Evolutionary conservation across 75 land plant genomes (phyloP).

Genomic region (Cunninghamia lanceolata): DNA sequence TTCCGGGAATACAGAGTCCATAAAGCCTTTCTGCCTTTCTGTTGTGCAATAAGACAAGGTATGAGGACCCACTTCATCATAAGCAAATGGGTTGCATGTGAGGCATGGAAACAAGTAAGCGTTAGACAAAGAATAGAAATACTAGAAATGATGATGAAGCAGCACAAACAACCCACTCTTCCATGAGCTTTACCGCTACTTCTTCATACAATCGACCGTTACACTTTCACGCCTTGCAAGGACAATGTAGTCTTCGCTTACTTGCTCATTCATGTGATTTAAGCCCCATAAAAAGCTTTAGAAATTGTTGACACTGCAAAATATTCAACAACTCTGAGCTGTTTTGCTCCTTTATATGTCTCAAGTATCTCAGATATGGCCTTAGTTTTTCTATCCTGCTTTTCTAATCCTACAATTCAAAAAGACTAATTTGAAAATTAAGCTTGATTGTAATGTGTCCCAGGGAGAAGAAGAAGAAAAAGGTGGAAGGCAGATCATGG

Average conservation of each 20-base stretch:
- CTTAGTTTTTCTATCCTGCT: too few species aligned
- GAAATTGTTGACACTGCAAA: not conserved
- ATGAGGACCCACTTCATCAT: not conserved
- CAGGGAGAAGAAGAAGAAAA: not conserved
- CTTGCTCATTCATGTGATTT: not conserved
- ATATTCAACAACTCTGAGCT: not conserved
- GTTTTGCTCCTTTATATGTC: not conserved
- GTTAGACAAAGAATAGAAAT: not conserved
- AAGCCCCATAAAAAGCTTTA: not conserved
- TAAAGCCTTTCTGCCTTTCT: not conserved
- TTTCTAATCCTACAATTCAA: not conserved
- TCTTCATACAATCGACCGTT: not conserved
- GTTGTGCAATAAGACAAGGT: not conserved
- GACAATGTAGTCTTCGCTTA: not conserved
- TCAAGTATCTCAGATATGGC: too few species aligned
- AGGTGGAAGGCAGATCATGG: not conserved
- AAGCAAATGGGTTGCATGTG: not conserved
- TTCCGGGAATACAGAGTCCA: slow-evolving; percentile 1
- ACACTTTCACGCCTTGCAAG: not conserved
- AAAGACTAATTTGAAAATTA: not conserved
- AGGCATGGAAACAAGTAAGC: not conserved
- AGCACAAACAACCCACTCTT: not conserved
- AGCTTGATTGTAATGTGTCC: not conserved
- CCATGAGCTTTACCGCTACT: not conserved
- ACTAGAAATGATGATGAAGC: not conserved